Base-by-base conservation (phyloP, 2,329 filamentous ascomycete species). In the Paecilomyces formosus region DNA sequence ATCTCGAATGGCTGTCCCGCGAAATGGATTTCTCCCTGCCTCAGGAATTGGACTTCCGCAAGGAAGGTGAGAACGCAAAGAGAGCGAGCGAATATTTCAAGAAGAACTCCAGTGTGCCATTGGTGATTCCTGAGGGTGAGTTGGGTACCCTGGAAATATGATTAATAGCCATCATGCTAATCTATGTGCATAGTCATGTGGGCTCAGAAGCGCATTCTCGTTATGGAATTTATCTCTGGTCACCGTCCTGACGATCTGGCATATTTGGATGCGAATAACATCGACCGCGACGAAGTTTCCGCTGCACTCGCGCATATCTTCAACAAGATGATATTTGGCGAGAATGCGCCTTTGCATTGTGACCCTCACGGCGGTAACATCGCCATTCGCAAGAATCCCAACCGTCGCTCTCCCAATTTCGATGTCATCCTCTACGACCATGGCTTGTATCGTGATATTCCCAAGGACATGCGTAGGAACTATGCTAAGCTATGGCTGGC, bases 301-400 rank as follows among this genome's bases (percentile, higher is more conserved):
- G 92, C 93, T 1, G 89, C 92, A 0, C 80, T 99, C 3, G 88
- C 94, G 0, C 86, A 88, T 60, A 91, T 99, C 60, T 99, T 99
- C 82, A 99, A 99, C 79, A 92, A 97, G 72, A 99, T 99, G 94
- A 97, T 99, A 65, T 99, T 99, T 65, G 92, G 93, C 54, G 84
- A 87, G 56, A 83, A 88, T 60, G 93, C 93, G 0, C 92, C 94
- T 0, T 78, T 99, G 45, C 94, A 99, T 77, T 99, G 94, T 76
- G 94, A 99, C 70, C 94, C 94, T 0, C 94, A 99, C 70, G 94
- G 92, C 54, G 94, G 94, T 53, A 99, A 99, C 70, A 88, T 99
- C 57, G 92, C 94, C 22, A 91, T 99, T 61, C 87, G 92, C 50
- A 86, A 90, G 72, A 94, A 93, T 68, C 72, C 81, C 3, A 76